Base-by-base conservation (phyloP, 768 basidiomycete species). In the Lactarius deliciosus region DNA sequence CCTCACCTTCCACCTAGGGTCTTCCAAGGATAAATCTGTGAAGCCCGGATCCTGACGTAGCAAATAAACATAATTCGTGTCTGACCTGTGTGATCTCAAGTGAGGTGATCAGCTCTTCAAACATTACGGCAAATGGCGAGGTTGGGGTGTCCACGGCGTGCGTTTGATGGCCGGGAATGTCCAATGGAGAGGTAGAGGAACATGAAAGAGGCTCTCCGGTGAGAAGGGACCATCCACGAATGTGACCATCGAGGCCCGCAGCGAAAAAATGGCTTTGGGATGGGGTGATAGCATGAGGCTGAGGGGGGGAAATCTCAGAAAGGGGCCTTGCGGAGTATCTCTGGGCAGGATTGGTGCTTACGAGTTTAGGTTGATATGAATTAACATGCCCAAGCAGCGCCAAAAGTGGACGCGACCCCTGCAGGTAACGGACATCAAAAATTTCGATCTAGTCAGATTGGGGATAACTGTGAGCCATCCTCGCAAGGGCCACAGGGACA, bases 211-310 rank as follows among this genome's bases (percentile, higher is more conserved):
- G 77, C 18, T 75, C 76, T 5, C 89, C 90, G 9, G 81, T 83
- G 18, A 75, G 79, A 10, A 92, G 74, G 13, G 88, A 89, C 91
- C 91, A 92, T 3, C 81, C 82, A 28, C 88, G 84, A 65, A 92
- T 81, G 38, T 79, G 80, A 53, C 76, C 69, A 74, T 93, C 90
- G 68, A 86, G 82, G 11, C 90, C 90, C 0, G 87, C 87, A 10
- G 87, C 86, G 65, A 90, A 90, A 20, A 93, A 72, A 59, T 87
- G 82, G 34, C 83, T 78, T 57, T 87, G 79, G 9, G 74, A 67
- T 0, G 85, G 82, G 69, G 91, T 89, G 20, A 85, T 72, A 1
- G 83, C 77, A 7, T 90, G 78, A 6, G 89, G 89, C 90, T 92
- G 13, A 70, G 56, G 57, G 16, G 10, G 32, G 3, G 16, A 40